Conservation (phyloP, 495 filamentous ascomycete species). For the Rostrohypoxylon terebratum region DNA sequence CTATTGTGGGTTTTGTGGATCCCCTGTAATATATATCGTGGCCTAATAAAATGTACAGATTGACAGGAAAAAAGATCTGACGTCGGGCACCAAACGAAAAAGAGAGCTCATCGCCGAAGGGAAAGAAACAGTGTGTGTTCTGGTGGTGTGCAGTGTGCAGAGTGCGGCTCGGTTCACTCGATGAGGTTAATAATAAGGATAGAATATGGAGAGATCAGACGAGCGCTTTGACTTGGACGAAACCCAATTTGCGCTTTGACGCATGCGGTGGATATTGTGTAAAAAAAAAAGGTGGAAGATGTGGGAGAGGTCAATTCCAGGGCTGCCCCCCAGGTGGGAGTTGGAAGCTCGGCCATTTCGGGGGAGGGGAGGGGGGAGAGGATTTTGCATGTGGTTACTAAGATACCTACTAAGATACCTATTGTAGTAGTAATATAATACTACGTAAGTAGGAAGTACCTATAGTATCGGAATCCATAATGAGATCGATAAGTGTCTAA, state of each 20-base stretch:
- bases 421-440: too few species aligned
- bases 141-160: neutral
- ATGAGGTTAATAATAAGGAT: conserved; percentile 16
- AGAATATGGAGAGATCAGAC: conserved; percentile 44
- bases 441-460: too few species aligned
- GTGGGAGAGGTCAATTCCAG: neutral
- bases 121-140: conserved; percentile 4
- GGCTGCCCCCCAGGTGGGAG: too few species aligned
- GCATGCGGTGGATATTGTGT: conserved; percentile 6
- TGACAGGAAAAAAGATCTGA: neutral
- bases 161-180: neutral
- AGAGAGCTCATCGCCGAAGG: neutral
- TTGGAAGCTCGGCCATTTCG: conserved; percentile 35
- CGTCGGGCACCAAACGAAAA: conserved; percentile 29
- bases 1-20: conserved; percentile 27
- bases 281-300: neutral
- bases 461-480: conserved; percentile 28
- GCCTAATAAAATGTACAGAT: conserved; percentile 9
- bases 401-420: too few species aligned
- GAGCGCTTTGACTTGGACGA: conserved; percentile 47
- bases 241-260: conserved; percentile 49
- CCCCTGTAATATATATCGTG: conserved; percentile 25
- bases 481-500: conserved; percentile 46
- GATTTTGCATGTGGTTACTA: too few species aligned
- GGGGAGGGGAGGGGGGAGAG: too few species aligned